Evolutionary conservation across 2,329 filamentous ascomycete species (phyloP).

Genomic region (Colletotrichum shisoi): DNA sequence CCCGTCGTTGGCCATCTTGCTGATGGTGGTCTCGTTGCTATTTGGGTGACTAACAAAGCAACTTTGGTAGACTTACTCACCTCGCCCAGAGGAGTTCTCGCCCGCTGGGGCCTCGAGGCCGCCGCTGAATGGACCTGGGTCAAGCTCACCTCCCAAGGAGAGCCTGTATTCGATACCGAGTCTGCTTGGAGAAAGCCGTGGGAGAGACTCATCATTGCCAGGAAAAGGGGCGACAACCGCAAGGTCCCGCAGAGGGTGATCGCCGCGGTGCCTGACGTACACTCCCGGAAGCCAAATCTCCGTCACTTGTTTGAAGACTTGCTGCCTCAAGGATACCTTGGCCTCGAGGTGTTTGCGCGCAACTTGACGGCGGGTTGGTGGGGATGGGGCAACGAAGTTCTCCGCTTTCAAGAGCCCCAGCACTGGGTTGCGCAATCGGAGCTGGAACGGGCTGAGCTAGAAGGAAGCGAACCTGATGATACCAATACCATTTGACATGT

Average conservation of each 20-base stretch:
- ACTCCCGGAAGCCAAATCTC: conserved; percentile 80
- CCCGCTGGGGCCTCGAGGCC: conserved; percentile 70
- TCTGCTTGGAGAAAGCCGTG: conserved; percentile 76
- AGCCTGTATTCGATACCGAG: conserved; percentile 69
- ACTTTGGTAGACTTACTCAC: conserved; percentile 64
- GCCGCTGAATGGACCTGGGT: conserved; percentile 81
- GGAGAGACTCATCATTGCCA: conserved; percentile 73
- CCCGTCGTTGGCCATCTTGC: conserved; percentile 65
- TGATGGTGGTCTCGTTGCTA: conserved; percentile 65
- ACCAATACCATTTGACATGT: conserved; percentile 35
- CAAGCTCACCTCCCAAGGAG: conserved; percentile 72
- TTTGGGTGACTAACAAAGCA: conserved; percentile 81
- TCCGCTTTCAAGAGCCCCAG: conserved; percentile 70
- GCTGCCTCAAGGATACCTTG: conserved; percentile 61
- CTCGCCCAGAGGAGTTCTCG: conserved; percentile 65
- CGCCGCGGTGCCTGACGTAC: conserved; percentile 75
- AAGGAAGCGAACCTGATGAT: conserved; percentile 11
- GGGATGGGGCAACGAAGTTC: conserved; percentile 77
- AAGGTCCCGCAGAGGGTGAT: conserved; percentile 62
- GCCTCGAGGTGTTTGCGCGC: conserved; percentile 79
- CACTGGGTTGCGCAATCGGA: conserved; percentile 53
- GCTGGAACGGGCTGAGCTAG: background rate
- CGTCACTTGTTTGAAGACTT: conserved; percentile 65
- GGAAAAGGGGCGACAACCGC: conserved; percentile 49
- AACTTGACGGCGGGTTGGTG: conserved; percentile 79